phyloP scores from a whole-genome alignment of 352 stramenopile species.

The Globisporangium megalacanthum region DNA sequence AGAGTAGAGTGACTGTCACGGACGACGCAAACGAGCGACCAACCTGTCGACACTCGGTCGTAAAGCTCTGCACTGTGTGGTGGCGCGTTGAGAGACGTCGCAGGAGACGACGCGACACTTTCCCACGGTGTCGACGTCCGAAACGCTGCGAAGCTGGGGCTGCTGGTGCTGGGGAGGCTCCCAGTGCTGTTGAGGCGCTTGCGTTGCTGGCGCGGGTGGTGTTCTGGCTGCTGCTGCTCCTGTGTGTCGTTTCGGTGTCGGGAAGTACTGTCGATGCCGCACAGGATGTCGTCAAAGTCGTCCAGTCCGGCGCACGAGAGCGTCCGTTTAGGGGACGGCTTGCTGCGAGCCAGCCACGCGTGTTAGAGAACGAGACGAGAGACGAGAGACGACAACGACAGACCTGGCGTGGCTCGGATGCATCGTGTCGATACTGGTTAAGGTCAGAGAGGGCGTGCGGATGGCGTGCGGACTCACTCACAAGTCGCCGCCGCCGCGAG shows the following conservation, averaged over 20 bases:
- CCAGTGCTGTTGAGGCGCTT: constrained; percentile 57
- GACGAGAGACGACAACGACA: not conserved
- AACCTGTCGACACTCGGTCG: not conserved
- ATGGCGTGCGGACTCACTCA: not conserved
- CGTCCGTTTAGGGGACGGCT: constrained; percentile 55
- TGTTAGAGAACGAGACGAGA: not conserved
- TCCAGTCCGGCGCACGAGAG: constrained; percentile 52
- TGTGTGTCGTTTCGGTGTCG: not conserved
- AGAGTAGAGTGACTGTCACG: not conserved
- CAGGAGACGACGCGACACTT: constrained; percentile 7
- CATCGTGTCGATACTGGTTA: too few species aligned
- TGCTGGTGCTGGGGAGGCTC: constrained; percentile 19
- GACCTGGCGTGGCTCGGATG: too few species aligned
- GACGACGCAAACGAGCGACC: not conserved
- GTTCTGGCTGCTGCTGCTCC: constrained; percentile 5
- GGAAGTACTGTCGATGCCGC: constrained; percentile 14
- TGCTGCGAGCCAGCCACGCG: constrained; percentile 10
- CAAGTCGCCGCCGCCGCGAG: not conserved
- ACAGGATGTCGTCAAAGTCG: constrained; percentile 37
- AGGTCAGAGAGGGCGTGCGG: not conserved
- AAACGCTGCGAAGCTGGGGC: not conserved
- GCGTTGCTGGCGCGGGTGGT: constrained; percentile 16
- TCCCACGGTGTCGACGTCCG: not conserved
- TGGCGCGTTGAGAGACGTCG: constrained; percentile 5
- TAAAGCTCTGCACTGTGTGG: not conserved